Percentiles rank a stretch among this genome's conserved stretches.
These are phyloP conservation scores for Fusarium miscanthi DNA, from an alignment of 2,329 filamentous ascomycete species.

Conservation along the genomic window DNA sequence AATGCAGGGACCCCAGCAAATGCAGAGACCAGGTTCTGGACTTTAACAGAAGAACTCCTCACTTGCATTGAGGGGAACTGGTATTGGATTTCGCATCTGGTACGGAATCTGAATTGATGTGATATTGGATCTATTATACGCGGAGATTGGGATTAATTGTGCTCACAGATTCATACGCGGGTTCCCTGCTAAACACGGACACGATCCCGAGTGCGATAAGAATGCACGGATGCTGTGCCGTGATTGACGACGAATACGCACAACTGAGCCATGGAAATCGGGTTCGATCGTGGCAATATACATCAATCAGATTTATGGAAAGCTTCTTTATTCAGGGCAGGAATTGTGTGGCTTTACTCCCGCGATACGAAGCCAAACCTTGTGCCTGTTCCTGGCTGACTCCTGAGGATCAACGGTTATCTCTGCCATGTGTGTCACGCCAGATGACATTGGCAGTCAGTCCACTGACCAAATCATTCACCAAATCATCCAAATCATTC, in stretches of 20 bases:
- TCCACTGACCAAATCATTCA: background rate
- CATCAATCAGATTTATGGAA: background rate
- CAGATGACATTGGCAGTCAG: background rate
- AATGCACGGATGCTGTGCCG: slow-evolving; percentile 21
- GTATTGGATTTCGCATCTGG: slow-evolving; percentile 4
- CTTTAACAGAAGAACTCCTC: slow-evolving; percentile 8
- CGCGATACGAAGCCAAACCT: slow-evolving; percentile 9
- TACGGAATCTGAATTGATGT: background rate
- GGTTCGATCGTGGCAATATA: background rate
- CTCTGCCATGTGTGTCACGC: slow-evolving; percentile 5
- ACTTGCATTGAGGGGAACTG: background rate
- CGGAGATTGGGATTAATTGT: slow-evolving; percentile 16
- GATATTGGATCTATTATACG: slow-evolving; percentile 15
- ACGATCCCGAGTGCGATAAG: slow-evolving; percentile 20
- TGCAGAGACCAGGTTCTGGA: slow-evolving; percentile 29
- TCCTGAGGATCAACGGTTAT: background rate
- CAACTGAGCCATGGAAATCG: slow-evolving; percentile 1
- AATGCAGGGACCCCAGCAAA: slow-evolving; percentile 33
- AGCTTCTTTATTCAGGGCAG: slow-evolving; percentile 4
- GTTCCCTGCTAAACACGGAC: slow-evolving; percentile 22
- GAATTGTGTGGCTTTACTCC: slow-evolving; percentile 36
- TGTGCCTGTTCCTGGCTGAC: slow-evolving; percentile 30
- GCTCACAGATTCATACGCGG: slow-evolving; percentile 13
- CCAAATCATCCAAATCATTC: background rate
- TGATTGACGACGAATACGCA: slow-evolving; percentile 17